Base-by-base conservation (phyloP, 352 stramenopile species). In the Globisporangium lucens region DNA sequence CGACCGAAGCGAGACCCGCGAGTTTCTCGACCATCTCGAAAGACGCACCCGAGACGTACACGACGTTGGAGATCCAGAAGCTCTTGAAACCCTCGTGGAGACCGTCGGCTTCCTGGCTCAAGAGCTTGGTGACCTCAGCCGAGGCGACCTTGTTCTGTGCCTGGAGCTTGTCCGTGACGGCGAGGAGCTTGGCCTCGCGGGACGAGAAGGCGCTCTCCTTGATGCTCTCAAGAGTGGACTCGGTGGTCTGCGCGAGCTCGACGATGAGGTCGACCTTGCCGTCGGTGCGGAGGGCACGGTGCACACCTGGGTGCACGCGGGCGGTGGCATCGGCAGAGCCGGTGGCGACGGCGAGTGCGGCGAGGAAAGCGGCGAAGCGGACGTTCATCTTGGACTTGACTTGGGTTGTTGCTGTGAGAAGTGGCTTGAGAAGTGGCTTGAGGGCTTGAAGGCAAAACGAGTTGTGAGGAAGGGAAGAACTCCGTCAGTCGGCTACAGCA, bases 51-150 rank as follows among this genome's bases (percentile, higher is more conserved):
- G 68, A 47, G 17, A 77, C 58, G 33, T 33, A 65, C 20, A 75
- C 41, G 27, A 69, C 35, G 67, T 75, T 75, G 36, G 61, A 61
- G 56, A 78, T 75, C 72, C 72, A 78, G 61, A 65, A 76, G 35
- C 33, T 63, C 63, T 68, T 62, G 63, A 53, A 66, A 4, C 49
- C 49, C 8, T 24, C 30, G 47, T 66, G 61, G 33, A 60, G 47
- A 4, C 47, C 47, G 1, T 15, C 36, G 10, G 9, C 10, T 15
- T 43, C 36, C 36, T 43, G 36, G 3, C 36, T 43, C 9, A 43
- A 9, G 9, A 43, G 9, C 36, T 43, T 43, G 36, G 36, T 43
- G 36, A 43, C 36, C 36, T 43, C 36, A 9, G 36, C 8, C 9
- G 36, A 13, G 0, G 36, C 36, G 36, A 43, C 36, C 36, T 43